phyloP scores from a whole-genome alignment of 768 basidiomycete species.

The Auriscalpium vulgare region DNA sequence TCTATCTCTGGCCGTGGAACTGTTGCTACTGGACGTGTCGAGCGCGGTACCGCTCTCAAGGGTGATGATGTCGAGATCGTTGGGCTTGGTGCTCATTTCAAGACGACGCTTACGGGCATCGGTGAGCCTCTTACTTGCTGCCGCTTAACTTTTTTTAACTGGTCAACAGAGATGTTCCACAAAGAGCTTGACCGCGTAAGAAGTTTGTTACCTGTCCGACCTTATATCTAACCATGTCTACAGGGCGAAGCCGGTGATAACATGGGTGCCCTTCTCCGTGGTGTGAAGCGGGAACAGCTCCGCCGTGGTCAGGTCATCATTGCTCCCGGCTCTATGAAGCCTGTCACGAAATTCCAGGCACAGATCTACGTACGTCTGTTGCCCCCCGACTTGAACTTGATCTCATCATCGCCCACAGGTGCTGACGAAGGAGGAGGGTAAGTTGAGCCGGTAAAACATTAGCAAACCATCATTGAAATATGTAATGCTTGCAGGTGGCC shows the following conservation, averaged over 20 bases:
- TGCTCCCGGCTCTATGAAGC: slow-evolving; percentile 84
- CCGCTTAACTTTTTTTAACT: neutral
- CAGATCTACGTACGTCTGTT: slow-evolving; percentile 66
- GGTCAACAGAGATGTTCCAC: slow-evolving; percentile 89
- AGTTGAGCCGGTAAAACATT: neutral
- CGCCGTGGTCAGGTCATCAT: slow-evolving; percentile 89
- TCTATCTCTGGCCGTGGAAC: slow-evolving; percentile 98
- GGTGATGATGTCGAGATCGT: slow-evolving; percentile 91
- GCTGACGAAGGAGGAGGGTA: slow-evolving; percentile 78
- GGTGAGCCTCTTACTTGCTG: slow-evolving; percentile 36
- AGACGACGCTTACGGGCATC: slow-evolving; percentile 93
- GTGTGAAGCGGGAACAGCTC: slow-evolving; percentile 94
- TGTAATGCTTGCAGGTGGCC: slow-evolving; percentile 40
- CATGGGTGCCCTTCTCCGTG: slow-evolving; percentile 96
- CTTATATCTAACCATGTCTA: neutral
- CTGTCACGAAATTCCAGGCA: slow-evolving; percentile 91
- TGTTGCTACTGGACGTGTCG: slow-evolving; percentile 91
- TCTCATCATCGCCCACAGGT: slow-evolving; percentile 36
- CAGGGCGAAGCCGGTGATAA: slow-evolving; percentile 98
- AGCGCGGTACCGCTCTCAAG: slow-evolving; percentile 87
- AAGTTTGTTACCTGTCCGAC: neutral
- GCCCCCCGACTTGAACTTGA: neutral
- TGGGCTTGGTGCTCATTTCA: slow-evolving; percentile 72
- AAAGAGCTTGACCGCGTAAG: slow-evolving; percentile 92
- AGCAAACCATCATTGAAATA: neutral